These are phyloP conservation scores for Globisporangium nodosum DNA, from an alignment of 352 stramenopile species.

Conservation along the genomic window DNA sequence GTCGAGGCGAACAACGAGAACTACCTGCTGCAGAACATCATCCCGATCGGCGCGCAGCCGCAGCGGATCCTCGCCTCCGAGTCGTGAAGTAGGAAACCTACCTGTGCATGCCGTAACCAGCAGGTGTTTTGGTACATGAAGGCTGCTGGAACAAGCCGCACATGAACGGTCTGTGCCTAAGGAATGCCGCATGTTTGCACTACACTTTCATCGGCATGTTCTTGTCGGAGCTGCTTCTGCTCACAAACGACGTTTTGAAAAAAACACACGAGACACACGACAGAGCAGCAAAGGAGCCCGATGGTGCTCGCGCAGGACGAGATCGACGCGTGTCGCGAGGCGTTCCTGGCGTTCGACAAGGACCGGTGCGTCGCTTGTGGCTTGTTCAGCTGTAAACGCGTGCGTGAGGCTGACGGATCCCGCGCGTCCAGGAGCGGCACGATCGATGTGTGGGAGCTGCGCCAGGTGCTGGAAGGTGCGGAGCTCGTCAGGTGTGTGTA, in stretches of 20 bases:
- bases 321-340: constrained; percentile 94
- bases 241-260: too few species aligned
- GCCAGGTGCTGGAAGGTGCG: constrained; percentile 90
- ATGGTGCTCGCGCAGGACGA: constrained; percentile 94
- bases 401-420: background rate
- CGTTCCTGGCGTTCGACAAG: constrained; percentile 97
- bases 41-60: constrained; percentile 67
- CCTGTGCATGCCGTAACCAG: background rate
- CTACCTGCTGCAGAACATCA: constrained; percentile 75
- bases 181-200: too few species aligned
- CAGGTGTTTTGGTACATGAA: too few species aligned
- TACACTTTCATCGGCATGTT: too few species aligned
- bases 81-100: background rate
- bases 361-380: constrained; percentile 49
- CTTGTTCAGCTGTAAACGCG: too few species aligned
- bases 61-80: constrained; percentile 31
- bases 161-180: too few species aligned
- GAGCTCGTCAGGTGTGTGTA: too few species aligned
- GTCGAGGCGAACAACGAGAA: constrained; percentile 82
- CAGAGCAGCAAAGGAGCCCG: background rate
- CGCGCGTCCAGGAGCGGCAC: constrained; percentile 68
- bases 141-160: too few species aligned
- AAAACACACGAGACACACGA: background rate
- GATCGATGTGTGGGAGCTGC: constrained; percentile 94
- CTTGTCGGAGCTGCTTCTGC: too few species aligned